Percentiles rank a stretch among this genome's conserved stretches.
Conservation (phyloP, 176 grass and related monocot genomes). For the Puccinellia tenuiflora region DNA sequence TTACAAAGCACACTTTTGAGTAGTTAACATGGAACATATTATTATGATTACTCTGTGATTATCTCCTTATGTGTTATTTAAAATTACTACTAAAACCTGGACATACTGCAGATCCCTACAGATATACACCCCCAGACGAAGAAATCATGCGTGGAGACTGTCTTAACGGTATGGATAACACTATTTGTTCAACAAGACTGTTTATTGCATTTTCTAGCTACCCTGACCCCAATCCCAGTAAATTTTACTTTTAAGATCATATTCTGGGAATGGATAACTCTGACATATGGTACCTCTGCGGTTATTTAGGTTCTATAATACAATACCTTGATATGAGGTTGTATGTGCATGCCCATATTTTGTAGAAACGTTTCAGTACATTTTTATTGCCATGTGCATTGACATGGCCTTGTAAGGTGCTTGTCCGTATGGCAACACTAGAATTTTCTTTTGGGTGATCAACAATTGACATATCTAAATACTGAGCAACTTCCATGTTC, state of each 20-base stretch:
- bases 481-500: background rate
- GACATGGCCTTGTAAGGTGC: background rate
- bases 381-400: background rate
- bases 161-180: conserved; percentile 71
- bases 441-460: background rate
- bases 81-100: conserved; percentile 7
- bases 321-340: background rate
- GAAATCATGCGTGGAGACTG: conserved; percentile 96
- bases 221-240: background rate
- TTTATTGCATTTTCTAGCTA: background rate
- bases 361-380: background rate
- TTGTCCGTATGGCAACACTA: background rate
- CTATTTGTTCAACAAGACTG: background rate
- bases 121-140: conserved; percentile 82
- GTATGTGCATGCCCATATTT: background rate
- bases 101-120: conserved; percentile 76
- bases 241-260: background rate
- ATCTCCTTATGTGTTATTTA: conserved; percentile 8
- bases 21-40: background rate
- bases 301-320: background rate
- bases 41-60: background rate
- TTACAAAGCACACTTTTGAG: background rate
- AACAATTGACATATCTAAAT: conserved; percentile 1
- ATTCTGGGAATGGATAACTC: background rate
- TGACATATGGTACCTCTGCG: background rate